phyloP scores from a whole-genome alignment of 306 rosid genomes.

The Mimosa pudica region DNA sequence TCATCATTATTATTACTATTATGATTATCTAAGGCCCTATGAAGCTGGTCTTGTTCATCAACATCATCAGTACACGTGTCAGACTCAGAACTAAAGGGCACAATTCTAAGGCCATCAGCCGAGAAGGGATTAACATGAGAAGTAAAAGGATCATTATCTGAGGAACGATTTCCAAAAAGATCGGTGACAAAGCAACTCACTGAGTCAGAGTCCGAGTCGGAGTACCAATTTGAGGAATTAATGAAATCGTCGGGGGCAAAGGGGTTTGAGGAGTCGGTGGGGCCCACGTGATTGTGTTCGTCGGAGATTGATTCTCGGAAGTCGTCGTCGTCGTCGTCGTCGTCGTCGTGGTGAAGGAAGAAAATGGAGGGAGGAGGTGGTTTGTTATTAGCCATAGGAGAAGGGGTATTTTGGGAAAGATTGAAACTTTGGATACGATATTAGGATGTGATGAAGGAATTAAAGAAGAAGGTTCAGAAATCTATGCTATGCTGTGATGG shows the following conservation, averaged over 20 bases:
- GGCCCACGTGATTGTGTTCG: not conserved
- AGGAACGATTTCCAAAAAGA: conserved; percentile 54
- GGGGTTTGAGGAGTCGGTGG: conserved; percentile 38
- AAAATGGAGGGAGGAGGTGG: not conserved
- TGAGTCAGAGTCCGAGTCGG: conserved; percentile 64
- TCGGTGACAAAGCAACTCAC: conserved; percentile 75
- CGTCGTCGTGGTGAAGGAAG: no score
- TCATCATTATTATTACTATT: no score
- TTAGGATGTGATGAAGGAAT: conserved; percentile 15
- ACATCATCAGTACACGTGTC: conserved; percentile 50
- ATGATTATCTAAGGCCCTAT: conserved; percentile 27
- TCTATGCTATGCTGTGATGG: not conserved
- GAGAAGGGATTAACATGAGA: conserved; percentile 52
- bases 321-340: not conserved
- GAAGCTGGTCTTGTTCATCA: not conserved
- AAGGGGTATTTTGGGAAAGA: conserved; percentile 15
- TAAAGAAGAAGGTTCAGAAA: conserved; percentile 37
- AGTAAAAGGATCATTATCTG: conserved; percentile 17
- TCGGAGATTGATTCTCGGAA: conserved; percentile 2
- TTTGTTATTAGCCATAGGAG: conserved; percentile 28
- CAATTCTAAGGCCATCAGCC: conserved; percentile 59
- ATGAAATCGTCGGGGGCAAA: conserved; percentile 39
- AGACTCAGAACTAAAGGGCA: conserved; percentile 64
- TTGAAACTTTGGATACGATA: not conserved
- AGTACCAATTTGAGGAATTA: conserved; percentile 44